These are phyloP conservation scores for Rhynchospora tenuis DNA, from an alignment of 176 grass and related monocot genomes.

Conservation along the genomic window DNA sequence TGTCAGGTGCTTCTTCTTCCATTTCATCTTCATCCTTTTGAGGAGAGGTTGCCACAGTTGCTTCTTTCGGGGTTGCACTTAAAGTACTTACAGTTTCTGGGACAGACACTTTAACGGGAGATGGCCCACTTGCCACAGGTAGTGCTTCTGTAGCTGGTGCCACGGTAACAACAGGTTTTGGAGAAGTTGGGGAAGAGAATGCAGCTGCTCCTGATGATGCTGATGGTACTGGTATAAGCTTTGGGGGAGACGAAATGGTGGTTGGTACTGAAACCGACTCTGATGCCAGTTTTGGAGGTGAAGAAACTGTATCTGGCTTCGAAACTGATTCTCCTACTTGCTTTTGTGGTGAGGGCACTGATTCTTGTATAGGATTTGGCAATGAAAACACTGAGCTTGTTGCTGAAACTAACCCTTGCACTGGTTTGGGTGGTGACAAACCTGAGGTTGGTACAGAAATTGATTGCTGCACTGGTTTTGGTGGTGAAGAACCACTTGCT, in stretches of 20 bases:
- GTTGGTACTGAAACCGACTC: constrained; percentile 21
- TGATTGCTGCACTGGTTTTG: neutral
- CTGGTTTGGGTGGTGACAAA: constrained; percentile 1
- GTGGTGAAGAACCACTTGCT: neutral
- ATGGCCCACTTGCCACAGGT: constrained; percentile 33
- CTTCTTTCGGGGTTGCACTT: constrained; percentile 16
- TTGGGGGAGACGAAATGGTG: constrained; percentile 30
- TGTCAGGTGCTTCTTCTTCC: constrained; percentile 80
- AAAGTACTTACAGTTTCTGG: constrained; percentile 29
- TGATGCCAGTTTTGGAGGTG: constrained; percentile 11
- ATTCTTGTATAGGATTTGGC: constrained; percentile 4
- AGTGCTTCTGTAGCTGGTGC: constrained; percentile 17
- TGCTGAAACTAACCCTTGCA: neutral
- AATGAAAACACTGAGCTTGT: neutral
- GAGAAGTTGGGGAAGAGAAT: constrained; percentile 33
- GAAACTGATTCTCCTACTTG: constrained; percentile 14
- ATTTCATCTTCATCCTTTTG: constrained; percentile 82
- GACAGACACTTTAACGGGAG: constrained; percentile 25
- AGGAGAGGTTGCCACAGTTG: constrained; percentile 24
- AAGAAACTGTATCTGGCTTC: neutral
- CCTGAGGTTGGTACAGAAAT: constrained; percentile 3
- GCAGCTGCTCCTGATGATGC: constrained; percentile 36
- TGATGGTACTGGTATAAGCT: constrained; percentile 27
- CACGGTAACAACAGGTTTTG: constrained; percentile 22
- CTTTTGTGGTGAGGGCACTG: neutral